Percentiles rank a stretch among this genome's conserved stretches.
Conservation (phyloP, 306 rosid species). For the Quercus alba region DNA sequence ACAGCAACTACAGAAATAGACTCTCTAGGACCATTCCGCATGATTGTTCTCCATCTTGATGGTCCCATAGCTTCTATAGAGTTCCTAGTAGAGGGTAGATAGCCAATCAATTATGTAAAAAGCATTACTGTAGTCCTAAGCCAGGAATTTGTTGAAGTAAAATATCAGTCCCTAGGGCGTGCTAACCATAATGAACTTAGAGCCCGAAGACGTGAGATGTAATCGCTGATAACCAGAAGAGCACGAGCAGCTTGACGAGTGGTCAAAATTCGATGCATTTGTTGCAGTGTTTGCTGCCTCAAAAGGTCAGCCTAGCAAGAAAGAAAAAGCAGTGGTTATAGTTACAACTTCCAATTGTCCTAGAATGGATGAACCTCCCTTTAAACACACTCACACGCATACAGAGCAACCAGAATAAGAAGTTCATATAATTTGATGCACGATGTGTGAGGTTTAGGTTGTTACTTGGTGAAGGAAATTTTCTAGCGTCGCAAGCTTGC, state of each 20-base stretch:
- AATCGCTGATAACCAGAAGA: conserved; percentile 61
- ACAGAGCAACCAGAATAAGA: neutral
- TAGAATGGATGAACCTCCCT: neutral
- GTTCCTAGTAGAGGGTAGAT: neutral
- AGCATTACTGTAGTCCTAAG: neutral
- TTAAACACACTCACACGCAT: neutral
- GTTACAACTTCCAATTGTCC: neutral
- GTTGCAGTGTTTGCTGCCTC: conserved; percentile 86
- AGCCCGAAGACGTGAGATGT: conserved; percentile 68
- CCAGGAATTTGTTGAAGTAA: neutral
- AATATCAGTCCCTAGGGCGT: conserved; percentile 51
- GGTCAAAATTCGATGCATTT: conserved; percentile 66
- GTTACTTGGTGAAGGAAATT: conserved; percentile 74
- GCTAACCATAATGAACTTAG: conserved; percentile 89
- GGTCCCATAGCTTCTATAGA: neutral
- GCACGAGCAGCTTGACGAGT: conserved; percentile 77
- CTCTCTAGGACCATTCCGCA: neutral
- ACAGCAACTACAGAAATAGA: neutral
- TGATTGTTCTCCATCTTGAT: neutral
- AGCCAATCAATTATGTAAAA: neutral
- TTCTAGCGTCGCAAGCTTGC: conserved; percentile 75
- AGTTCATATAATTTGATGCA: neutral
- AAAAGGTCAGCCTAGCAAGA: conserved; percentile 72
- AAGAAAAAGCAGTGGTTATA: neutral
- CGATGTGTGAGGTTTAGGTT: neutral